Conservation (phyloP, 1,139 yeast species). For the Hemisphaericaspora lyxosophila region DNA sequence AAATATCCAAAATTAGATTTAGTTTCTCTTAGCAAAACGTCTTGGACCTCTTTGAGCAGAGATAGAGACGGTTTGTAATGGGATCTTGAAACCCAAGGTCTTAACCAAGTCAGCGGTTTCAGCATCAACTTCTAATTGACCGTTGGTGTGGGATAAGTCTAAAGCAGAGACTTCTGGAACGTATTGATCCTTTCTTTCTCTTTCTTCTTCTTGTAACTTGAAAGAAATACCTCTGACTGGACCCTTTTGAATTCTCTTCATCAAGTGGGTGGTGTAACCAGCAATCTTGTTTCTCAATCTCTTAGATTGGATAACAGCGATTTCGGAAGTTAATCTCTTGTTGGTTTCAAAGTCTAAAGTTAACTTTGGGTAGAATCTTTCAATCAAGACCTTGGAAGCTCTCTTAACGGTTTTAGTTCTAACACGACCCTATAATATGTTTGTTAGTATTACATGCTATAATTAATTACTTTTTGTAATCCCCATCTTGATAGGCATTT, state of each 20-base stretch:
- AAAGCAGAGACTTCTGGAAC: slow-evolving; percentile 99
- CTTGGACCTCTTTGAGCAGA: slow-evolving; percentile 91
- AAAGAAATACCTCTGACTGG: slow-evolving; percentile 99
- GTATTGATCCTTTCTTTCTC: slow-evolving; percentile 99
- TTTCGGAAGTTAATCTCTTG: slow-evolving; percentile 98
- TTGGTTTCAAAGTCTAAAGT: slow-evolving; percentile 99
- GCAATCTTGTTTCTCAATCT: slow-evolving; percentile 99
- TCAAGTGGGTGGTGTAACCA: slow-evolving; percentile 99
- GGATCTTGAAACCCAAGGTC: slow-evolving; percentile 94
- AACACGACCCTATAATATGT: slow-evolving; percentile 77
- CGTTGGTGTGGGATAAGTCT: slow-evolving; percentile 95
- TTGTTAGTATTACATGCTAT: slow-evolving; percentile 28
- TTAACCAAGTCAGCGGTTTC: slow-evolving; percentile 97
- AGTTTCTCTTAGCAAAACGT: slow-evolving; percentile 95
- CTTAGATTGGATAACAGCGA: slow-evolving; percentile 99
- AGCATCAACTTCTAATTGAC: slow-evolving; percentile 95
- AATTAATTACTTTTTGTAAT: neutral
- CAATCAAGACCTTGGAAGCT: slow-evolving; percentile 99
- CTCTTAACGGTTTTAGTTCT: slow-evolving; percentile 99
- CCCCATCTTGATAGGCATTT: too few relatives aligned
- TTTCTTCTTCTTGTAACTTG: slow-evolving; percentile 99
- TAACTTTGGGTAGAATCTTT: slow-evolving; percentile 99
- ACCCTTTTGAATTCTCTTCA: slow-evolving; percentile 99
- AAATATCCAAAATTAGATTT: slow-evolving; percentile 25
- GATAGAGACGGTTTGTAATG: slow-evolving; percentile 87